Base-by-base conservation (phyloP, 345 rosid genomes). In the Citrus sp. region DNA sequence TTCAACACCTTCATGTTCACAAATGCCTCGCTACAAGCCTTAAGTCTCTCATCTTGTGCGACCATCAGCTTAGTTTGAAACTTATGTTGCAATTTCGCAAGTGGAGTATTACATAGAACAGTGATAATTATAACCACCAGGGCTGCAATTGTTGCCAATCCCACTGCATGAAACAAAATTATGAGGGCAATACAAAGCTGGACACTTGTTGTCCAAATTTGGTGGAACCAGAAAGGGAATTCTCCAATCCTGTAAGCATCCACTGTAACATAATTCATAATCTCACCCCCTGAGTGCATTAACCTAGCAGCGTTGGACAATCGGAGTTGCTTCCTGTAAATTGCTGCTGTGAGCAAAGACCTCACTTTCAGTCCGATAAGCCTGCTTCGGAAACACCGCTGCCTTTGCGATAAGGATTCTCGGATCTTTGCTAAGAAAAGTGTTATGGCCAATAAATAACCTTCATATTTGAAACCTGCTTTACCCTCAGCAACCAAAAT, bases 171-270 rank as follows among this genome's bases (percentile, higher is more conserved):
- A 87, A 91, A 89, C 34, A 95, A 92, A 77, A 95, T 93, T 70
- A 80, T 79, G 1, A 95, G 86, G 24, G 97, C 93, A 6, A 95
- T 81, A 72, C 93, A 85, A 25, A 95, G 92, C 87, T 95, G 98
- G 72, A 95, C 87, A 81, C 89, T 84, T 49, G 99, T 93, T 1
- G 98, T 89, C 99, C 99, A 93, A 72, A 90, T 92, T 88, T 93
- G 98, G 75, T 95, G 99, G 82, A 92, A 88, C 99, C 98, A 95
- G 82, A 88, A 95, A 2, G 99, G 96, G 73, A 93, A 95, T 34
- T 95, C 99, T 4, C 99, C 99, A 24, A 95, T 90, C 70, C 99
- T 86, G 66, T 92, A 93, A 21, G 99, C 96, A 89, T 95, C 99
- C 18, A 95, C 96, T 0, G 96, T 88, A 7, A 94, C 97, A 77